These are phyloP conservation scores for Decorospora gaudefroyi DNA, from an alignment of 2,329 filamentous ascomycete genomes.

Conservation along the genomic window DNA sequence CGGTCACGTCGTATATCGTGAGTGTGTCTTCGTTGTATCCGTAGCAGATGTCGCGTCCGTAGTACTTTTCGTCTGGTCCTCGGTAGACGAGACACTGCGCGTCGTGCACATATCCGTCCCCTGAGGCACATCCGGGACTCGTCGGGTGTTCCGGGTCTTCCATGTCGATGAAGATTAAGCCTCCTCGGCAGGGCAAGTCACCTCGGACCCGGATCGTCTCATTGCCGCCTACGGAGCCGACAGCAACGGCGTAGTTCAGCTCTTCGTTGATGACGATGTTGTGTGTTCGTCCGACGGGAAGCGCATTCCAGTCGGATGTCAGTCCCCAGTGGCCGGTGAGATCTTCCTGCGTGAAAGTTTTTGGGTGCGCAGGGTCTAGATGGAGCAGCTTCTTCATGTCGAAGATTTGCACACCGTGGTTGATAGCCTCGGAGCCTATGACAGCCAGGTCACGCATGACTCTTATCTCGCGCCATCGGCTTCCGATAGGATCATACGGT, in stretches of 20 bases:
- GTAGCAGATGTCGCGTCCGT: constrained; percentile 59
- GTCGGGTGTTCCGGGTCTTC: constrained; percentile 57
- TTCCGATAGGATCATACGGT: constrained; percentile 49
- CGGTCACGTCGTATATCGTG: constrained; percentile 56
- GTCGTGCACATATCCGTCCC: constrained; percentile 64
- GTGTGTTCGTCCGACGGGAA: constrained; percentile 40
- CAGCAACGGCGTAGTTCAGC: constrained; percentile 36
- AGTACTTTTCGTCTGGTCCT: constrained; percentile 55
- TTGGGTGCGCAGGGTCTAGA: constrained; percentile 30
- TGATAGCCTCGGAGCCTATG: constrained; percentile 44
- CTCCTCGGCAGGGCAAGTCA: constrained; percentile 52
- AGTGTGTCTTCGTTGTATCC: constrained; percentile 59
- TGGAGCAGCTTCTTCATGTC: constrained; percentile 57
- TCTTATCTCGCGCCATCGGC: constrained; percentile 58
- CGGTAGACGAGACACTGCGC: constrained; percentile 62
- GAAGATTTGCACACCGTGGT: constrained; percentile 64
- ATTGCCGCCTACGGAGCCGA: constrained; percentile 33
- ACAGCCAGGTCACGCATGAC: constrained; percentile 45
- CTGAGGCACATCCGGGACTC: constrained; percentile 57
- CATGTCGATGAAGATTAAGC: constrained; percentile 62
- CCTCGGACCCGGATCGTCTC: constrained; percentile 33
- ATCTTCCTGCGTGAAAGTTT: constrained; percentile 33
- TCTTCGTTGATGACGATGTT: constrained; percentile 42
- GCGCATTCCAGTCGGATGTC: constrained; percentile 14
- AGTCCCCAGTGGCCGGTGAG: constrained; percentile 32